phyloP scores from a whole-genome alignment of 2,329 filamentous ascomycete genomes.

The Fragosphaeria purpurea region DNA sequence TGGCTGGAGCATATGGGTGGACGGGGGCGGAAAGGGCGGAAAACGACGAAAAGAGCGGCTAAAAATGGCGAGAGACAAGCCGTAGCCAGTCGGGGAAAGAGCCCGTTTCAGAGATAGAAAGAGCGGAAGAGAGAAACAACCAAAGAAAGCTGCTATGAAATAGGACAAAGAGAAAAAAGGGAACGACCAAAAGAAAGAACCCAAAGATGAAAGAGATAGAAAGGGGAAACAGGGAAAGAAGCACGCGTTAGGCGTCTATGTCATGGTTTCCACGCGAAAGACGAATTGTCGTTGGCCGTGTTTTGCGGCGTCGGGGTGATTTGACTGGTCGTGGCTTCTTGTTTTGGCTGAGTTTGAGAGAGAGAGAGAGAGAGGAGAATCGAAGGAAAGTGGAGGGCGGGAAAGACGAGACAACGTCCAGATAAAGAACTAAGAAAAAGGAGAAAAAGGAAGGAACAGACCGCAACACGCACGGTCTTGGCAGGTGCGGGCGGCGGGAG shows the following conservation, averaged over 20 bases:
- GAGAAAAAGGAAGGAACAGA: neutral
- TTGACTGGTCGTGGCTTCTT: conserved; percentile 1
- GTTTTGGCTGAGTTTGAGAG: neutral
- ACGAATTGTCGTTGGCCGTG: neutral
- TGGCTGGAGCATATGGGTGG: neutral
- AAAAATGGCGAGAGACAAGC: too few species aligned
- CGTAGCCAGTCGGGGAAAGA: too few species aligned
- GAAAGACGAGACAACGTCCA: neutral
- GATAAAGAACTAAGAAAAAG: neutral
- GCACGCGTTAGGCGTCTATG: neutral
- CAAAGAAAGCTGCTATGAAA: neutral
- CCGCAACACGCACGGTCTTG: neutral
- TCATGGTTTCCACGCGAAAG: too few species aligned
- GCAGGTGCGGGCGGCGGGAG: conserved; percentile 2
- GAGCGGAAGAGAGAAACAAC: neutral
- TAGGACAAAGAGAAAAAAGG: neutral
- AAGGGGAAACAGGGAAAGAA: neutral
- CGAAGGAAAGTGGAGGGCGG: neutral
- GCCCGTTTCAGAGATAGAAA: neutral
- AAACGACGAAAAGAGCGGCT: neutral
- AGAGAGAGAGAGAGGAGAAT: neutral
- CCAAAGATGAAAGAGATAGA: neutral
- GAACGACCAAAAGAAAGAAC: neutral
- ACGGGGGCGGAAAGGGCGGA: neutral
- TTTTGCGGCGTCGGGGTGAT: neutral